Conservation (phyloP, 345 rosid genomes). For the Populus davidiana region DNA sequence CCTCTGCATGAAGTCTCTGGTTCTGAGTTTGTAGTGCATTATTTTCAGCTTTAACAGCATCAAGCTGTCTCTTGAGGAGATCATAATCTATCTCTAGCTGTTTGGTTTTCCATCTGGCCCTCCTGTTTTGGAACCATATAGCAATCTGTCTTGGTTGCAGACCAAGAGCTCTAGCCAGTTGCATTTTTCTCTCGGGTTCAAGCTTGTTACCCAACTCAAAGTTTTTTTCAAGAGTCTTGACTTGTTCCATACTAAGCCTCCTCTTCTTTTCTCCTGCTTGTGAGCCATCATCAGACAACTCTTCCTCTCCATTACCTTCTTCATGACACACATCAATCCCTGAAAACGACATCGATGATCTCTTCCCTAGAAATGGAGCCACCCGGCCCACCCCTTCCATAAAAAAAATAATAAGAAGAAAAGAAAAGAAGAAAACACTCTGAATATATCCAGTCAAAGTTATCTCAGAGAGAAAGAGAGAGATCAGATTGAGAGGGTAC, state of each 20-base stretch:
- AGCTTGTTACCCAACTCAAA: constrained; percentile 96
- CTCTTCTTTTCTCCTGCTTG: constrained; percentile 95
- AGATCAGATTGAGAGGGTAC: constrained; percentile 31
- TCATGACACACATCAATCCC: constrained; percentile 48
- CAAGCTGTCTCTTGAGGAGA: constrained; percentile 73
- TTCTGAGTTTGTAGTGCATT: constrained; percentile 81
- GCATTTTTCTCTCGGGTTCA: constrained; percentile 98
- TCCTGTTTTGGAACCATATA: constrained; percentile 96
- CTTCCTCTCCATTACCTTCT: constrained; percentile 63
- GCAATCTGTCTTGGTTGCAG: constrained; percentile 97
- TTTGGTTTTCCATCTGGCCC: constrained; percentile 97
- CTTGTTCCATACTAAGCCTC: constrained; percentile 90
- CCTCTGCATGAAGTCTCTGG: constrained; percentile 85
- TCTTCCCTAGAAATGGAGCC: constrained; percentile 78
- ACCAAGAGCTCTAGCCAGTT: constrained; percentile 86
- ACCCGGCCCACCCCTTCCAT: constrained; percentile 72
- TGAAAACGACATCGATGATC: constrained; percentile 66
- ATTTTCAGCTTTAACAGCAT: constrained; percentile 71
- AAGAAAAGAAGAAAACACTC: neutral
- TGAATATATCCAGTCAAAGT: neutral
- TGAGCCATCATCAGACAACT: constrained; percentile 87
- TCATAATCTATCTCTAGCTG: constrained; percentile 96
- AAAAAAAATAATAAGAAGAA: neutral
- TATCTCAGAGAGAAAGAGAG: neutral
- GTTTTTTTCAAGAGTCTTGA: constrained; percentile 87